A percentile compares a stretch with the other conserved stretches of the same genome.
phyloP scores from a whole-genome alignment of 2,329 filamentous ascomycete species.

The Colletotrichum endophyticum region DNA sequence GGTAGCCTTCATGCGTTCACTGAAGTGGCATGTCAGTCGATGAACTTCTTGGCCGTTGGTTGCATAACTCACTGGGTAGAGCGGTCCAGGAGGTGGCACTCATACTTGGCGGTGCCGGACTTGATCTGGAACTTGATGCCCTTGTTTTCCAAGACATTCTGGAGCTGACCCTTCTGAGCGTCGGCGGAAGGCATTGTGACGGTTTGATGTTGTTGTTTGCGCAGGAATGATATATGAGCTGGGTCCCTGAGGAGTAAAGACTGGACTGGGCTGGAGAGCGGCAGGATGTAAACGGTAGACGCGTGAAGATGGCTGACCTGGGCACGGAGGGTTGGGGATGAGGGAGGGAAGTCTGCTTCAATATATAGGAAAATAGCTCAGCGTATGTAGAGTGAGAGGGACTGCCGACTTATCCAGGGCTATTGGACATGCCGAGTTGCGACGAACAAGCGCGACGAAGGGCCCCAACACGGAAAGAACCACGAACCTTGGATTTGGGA shows the following conservation, averaged over 20 bases:
- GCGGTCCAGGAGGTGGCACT: constrained; percentile 50
- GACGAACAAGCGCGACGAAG: not conserved
- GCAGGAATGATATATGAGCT: not conserved
- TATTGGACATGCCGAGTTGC: not conserved
- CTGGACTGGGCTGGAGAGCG: not conserved
- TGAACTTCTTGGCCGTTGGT: not conserved
- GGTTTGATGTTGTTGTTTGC: not conserved
- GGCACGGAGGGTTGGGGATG: not conserved
- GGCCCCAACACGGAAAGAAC: not conserved
- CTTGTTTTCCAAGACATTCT: constrained; percentile 1
- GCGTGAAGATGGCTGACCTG: not conserved
- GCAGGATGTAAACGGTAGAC: not conserved
- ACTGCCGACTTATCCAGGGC: constrained; percentile 10
- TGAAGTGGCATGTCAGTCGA: constrained; percentile 26
- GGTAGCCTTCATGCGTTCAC: constrained; percentile 44
- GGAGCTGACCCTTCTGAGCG: constrained; percentile 3
- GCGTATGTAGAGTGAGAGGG: not conserved
- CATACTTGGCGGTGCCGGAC: constrained; percentile 41
- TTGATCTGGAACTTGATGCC: constrained; percentile 53
- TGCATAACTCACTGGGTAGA: constrained; percentile 43
- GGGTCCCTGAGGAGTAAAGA: not conserved
- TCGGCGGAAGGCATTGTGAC: constrained; percentile 8
- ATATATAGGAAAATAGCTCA: not conserved
- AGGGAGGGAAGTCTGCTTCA: not conserved
- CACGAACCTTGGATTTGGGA: not conserved